Base-by-base conservation (phyloP, 257 asterid genomes). In the Coffea eugenioides region DNA sequence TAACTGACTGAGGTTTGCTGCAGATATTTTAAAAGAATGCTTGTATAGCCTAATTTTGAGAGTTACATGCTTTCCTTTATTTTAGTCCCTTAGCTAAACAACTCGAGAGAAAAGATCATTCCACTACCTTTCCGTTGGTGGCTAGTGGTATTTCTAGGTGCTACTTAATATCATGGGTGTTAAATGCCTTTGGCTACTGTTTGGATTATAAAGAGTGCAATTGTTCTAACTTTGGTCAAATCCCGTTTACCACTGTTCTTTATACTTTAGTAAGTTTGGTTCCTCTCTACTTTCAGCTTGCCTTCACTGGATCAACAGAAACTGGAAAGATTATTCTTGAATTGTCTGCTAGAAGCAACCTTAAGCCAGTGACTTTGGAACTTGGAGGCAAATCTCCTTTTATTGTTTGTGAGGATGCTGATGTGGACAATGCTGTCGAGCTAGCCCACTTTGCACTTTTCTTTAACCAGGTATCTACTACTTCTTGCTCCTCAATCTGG, bases 351-450 rank as follows among this genome's bases (percentile, higher is more conserved):
- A 88, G 80, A 86, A 96, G 99, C 92, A 96, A 96, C 88, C 94
- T 96, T 75, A 96, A 96, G 83, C 86, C 98, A n/a, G 99, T 92
- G 77, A 94, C 99, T 34, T 83, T 94, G 76, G 99, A 96, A 86
- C 99, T 96, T 21, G 99, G 99, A 39, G 99, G 99, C 41, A 96
- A 96, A 88, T 96, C 98, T 18, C 97, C 99, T 82, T 94, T 96
- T 76, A 94, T 96, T 54, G 97, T 96, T 69, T 96, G 97, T 34
- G 98, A 96, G 89, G 99, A 94, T 86, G 98, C 98, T 82, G 97
- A 96, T 77, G 89, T 96, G 76, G 99, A 96, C 84, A 77, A 86
- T 64, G 98, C 98, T 5, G 98, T 92, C 48, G 98, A 96, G 83
- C 89, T 88, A 61, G 97, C 99, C 18, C 99, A 94, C 86, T 88